A percentile compares a stretch with the other conserved stretches of the same genome.
phyloP scores from a whole-genome alignment of 208 protist species.

The Acanthamoeba castellanii region DNA sequence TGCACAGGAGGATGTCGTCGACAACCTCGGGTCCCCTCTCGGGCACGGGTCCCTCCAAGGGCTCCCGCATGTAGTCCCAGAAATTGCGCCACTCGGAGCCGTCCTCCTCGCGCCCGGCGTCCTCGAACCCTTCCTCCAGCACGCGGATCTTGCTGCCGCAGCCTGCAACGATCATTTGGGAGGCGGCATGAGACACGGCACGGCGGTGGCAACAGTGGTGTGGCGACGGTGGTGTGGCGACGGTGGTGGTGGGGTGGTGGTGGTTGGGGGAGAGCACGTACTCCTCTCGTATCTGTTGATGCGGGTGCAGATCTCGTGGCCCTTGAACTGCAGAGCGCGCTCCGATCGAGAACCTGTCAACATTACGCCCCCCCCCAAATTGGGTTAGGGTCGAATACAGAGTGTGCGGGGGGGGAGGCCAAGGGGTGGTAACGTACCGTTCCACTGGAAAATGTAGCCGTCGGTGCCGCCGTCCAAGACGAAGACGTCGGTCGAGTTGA shows the following conservation, averaged over 20 bases:
- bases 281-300: conserved; percentile 38
- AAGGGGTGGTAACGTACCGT: not conserved
- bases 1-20: conserved; percentile 12
- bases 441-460: conserved; percentile 29
- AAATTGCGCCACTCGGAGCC: not conserved
- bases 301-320: not conserved
- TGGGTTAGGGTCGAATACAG: too few relatives aligned
- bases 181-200: not conserved
- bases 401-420: too few relatives aligned
- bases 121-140: not conserved
- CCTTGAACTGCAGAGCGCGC: not conserved
- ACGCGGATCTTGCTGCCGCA: conserved; percentile 2
- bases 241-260: too few relatives aligned
- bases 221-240: too few relatives aligned
- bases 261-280: not conserved
- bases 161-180: not conserved
- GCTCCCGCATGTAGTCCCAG: not conserved
- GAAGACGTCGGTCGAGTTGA: conserved; percentile 31
- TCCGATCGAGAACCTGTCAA: not conserved
- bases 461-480: conserved; percentile 10
- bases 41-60: not conserved
- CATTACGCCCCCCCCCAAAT: too few relatives aligned
- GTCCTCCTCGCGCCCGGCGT: not conserved
- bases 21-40: conserved; percentile 13
- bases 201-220: too few relatives aligned